Evolutionary conservation across 225 moss, liverwort and hornwort genomes (phyloP), one percentile per base, ranked within the genome.

Genomic region (Ulota crispa): DNA sequence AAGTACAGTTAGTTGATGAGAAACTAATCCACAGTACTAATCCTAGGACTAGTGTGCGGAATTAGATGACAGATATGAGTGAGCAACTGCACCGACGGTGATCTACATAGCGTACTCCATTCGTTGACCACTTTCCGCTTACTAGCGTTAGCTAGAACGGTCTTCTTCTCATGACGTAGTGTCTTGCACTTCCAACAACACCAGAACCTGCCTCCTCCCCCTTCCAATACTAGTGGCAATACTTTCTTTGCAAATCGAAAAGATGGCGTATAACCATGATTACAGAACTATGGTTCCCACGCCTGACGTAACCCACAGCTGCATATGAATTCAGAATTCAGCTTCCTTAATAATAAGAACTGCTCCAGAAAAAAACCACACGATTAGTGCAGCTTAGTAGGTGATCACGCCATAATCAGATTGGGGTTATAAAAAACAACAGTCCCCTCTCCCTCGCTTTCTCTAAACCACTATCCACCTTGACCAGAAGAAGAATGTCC

Each of bases 171-270:
- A 86, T 86, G 86, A 78, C 5, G 66, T n/a, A 59, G 60, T 23
- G 31, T 54, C 73, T 64, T 65, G 21, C 21, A 36, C 75, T 60
- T 62, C 23, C 32, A 52, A 68, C 70, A 69, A 73, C 63, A 81
- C 82, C 72, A 78, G 42, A 59, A 34, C 2, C 82, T 83, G 86
- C 80, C 87, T 77, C 73, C 54, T 68, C 50, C 16, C 62, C 80
- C 62, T 73, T 31, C 28, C 45, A 32, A 23, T 19, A 9, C 87
- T 88, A 87, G 69, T 88, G 90, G 13, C 90, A 90, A 59, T 86
- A 90, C 76, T 90, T 90, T 68, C 87, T 85, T 79, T 90, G 69
- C 86, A 88, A 84, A 81, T 90, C 87, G 77, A 90, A 90, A 20
- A 88, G 78, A 86, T 88, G 87, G 68, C 72, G 76, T 37, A 81